Evolutionary conservation across 352 stramenopile genomes (phyloP), one percentile per base, ranked within the genome.

Genomic region (Phytophthora fragariae): DNA sequence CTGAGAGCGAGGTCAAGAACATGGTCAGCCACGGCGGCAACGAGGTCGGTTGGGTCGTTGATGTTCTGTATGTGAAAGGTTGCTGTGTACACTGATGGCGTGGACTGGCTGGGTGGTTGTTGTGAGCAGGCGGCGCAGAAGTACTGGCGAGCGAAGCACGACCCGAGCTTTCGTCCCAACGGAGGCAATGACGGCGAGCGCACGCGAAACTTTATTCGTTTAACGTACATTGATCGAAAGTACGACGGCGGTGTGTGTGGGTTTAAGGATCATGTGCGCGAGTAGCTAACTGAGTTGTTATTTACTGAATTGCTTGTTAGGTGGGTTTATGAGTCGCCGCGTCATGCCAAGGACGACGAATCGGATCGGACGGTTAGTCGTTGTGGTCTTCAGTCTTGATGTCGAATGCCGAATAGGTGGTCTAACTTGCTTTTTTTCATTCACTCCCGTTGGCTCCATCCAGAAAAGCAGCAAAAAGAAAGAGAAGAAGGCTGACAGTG

Each of bases 11-110:
- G 59, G 88, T 98, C 27, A 94, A 93, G 62, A 95, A 91, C 62
- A 89, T 97, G 73, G 69, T 97, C 57, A 94, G 95, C 69, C 83
- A 88, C 58, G 93, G 92, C 35, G 94, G 94, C 47, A 98, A 98
- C 57, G 90, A 98, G 69, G 86, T 95, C 35, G 24, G 80, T 68
- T 37, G 11, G 24, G 14, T 11, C 1, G 12, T 19, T 37, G 31
- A 7, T 39, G 2, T 9, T 17, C 9, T 17, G 12, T 37, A 29
- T 21, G 41, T 5, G 27, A 5, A 14, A 21, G 14, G 1, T 11
- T 24, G 17, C 2, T 3, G 15, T 52, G 44, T 52, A 4, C 19
- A 8, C 44, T 52, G 19, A 52, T 5, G 8, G 3, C 6, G 35
- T 44, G 35, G 54, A 24, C 21, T 70, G 11, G 47, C 29, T 33